These are phyloP conservation scores for Eleusine coracana DNA, from an alignment of 176 grass and related monocot species.

Conservation along the genomic window DNA sequence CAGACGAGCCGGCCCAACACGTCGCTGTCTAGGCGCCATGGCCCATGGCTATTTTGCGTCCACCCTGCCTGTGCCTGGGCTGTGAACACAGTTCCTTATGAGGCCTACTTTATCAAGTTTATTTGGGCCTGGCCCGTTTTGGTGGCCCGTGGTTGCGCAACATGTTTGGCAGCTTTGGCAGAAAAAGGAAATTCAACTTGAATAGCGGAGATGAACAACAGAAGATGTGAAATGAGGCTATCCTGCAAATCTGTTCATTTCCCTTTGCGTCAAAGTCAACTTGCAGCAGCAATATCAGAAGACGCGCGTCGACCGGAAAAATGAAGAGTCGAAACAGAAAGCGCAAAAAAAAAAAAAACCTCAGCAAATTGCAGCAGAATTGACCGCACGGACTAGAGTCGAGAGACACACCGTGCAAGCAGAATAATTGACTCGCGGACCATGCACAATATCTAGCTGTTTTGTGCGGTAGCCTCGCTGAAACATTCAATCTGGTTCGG, in stretches of 20 bases:
- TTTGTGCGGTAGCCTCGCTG: background rate
- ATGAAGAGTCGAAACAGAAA: too few species aligned
- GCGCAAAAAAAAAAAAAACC: too few species aligned
- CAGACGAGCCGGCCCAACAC: background rate
- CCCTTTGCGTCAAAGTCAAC: too few species aligned
- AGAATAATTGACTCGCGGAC: too few species aligned
- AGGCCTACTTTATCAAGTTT: background rate
- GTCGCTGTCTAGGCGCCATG: background rate
- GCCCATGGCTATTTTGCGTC: background rate
- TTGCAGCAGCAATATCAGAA: background rate
- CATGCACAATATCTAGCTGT: too few species aligned
- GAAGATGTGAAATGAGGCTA: background rate
- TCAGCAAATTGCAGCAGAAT: too few species aligned
- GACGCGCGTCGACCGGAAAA: background rate
- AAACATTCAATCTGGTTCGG: conserved; percentile 18
- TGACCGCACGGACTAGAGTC: too few species aligned
- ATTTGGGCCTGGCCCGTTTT: background rate
- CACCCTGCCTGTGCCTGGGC: background rate
- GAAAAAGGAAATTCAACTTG: background rate
- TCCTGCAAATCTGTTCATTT: background rate
- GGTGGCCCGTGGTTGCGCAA: background rate
- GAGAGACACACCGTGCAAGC: too few species aligned
- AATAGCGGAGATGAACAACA: background rate
- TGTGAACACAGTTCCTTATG: background rate
- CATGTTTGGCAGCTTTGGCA: background rate